Evolutionary conservation across 2,329 filamentous ascomycete species (phyloP).

Genomic region (Didymella arachidicola): DNA sequence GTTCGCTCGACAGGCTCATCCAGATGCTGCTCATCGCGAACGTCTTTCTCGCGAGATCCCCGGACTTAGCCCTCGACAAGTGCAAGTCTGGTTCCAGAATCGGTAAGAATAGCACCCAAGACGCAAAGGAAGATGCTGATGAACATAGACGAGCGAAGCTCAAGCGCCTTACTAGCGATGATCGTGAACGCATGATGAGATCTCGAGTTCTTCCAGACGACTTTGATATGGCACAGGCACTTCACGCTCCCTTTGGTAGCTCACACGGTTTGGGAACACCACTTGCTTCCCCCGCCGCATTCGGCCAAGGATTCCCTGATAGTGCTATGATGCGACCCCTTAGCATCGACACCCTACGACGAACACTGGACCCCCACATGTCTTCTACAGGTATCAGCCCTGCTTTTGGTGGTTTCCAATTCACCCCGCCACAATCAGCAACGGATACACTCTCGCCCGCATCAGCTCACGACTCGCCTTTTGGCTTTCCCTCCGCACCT

Average conservation of each 20-base stretch:
- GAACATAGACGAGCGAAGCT: conserved; percentile 64
- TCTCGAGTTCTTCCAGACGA: conserved; percentile 66
- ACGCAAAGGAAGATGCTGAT: conserved; percentile 25
- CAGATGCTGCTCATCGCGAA: conserved; percentile 89
- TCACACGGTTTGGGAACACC: conserved; percentile 57
- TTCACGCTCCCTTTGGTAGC: conserved; percentile 63
- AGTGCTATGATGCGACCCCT: conserved; percentile 72
- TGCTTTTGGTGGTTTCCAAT: conserved; percentile 71
- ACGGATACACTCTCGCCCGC: conserved; percentile 51
- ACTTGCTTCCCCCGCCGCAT: conserved; percentile 56
- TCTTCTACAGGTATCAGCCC: conserved; percentile 73
- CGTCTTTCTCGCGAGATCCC: conserved; percentile 88
- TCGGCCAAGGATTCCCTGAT: conserved; percentile 52
- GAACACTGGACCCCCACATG: conserved; percentile 71
- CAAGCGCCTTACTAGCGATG: conserved; percentile 67
- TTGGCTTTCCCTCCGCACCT: conserved; percentile 49
- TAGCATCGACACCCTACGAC: conserved; percentile 72
- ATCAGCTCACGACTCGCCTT: conserved; percentile 54
- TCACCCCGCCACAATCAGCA: conserved; percentile 63
- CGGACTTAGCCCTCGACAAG: conserved; percentile 87
- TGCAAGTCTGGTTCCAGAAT: conserved; percentile 99
- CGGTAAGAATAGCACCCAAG: conserved; percentile 65
- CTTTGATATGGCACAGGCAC: conserved; percentile 66
- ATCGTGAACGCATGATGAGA: conserved; percentile 68
- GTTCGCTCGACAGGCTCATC: conserved; percentile 92